Percentiles rank a stretch among this genome's conserved stretches.
phyloP scores from a whole-genome alignment of 2,329 filamentous ascomycete species.

The Aureobasidium zeae region DNA sequence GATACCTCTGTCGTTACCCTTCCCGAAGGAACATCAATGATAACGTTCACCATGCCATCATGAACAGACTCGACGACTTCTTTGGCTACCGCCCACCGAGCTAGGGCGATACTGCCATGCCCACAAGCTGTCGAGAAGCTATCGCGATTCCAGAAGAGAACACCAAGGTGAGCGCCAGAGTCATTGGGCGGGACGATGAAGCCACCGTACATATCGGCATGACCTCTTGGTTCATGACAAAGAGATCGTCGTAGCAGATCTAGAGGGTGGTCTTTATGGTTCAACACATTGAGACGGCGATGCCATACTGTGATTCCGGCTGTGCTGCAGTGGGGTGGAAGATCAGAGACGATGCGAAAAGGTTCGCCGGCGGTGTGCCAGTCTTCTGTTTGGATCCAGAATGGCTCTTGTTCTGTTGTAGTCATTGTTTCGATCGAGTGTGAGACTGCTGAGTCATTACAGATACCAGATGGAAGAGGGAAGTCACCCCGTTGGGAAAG shows the following conservation, averaged over 20 bases:
- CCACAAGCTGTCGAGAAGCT: slow-evolving; percentile 45
- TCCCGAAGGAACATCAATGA: slow-evolving; percentile 18
- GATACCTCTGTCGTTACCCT: slow-evolving; percentile 12
- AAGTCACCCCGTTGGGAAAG: too few species aligned
- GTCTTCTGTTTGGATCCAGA: slow-evolving; percentile 15
- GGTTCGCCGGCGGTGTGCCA: slow-evolving; percentile 43
- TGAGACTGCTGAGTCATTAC: too few species aligned
- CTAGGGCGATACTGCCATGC: slow-evolving; percentile 44
- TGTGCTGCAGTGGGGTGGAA: slow-evolving; percentile 31
- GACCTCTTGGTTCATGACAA: slow-evolving; percentile 42
- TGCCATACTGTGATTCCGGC: slow-evolving; percentile 34
- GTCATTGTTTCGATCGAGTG: background rate
- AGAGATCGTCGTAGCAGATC: slow-evolving; percentile 32
- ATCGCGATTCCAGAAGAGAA: slow-evolving; percentile 41
- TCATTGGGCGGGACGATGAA: slow-evolving; percentile 37
- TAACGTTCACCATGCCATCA: slow-evolving; percentile 10
- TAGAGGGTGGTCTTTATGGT: slow-evolving; percentile 17
- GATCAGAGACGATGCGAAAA: slow-evolving; percentile 35
- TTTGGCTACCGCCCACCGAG: slow-evolving; percentile 31
- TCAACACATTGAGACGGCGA: slow-evolving; percentile 30
- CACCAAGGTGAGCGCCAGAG: slow-evolving; percentile 39
- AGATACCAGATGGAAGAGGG: too few species aligned
- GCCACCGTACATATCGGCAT: slow-evolving; percentile 45
- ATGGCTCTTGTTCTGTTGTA: background rate
- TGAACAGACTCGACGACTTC: slow-evolving; percentile 3